Percentiles rank a stretch among this genome's conserved stretches.
Evolutionary conservation across 2,329 filamentous ascomycete genomes (phyloP).

Genomic region (Calonectria honghensis): DNA sequence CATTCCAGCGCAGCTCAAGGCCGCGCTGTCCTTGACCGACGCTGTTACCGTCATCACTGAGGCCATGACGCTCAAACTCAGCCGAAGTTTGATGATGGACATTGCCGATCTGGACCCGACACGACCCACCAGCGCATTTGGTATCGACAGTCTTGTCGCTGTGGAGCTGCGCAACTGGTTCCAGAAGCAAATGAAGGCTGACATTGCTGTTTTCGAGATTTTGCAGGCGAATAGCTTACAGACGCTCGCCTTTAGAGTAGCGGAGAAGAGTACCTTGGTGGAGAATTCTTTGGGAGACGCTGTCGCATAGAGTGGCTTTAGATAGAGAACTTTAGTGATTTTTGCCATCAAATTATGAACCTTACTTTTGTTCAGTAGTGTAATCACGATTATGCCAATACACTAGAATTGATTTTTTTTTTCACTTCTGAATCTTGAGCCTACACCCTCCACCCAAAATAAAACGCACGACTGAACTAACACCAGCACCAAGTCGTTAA

Average conservation of each 20-base stretch:
- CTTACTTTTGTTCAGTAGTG: not conserved
- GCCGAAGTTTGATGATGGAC: constrained; percentile 22
- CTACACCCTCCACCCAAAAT: too few species aligned
- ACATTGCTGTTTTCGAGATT: constrained; percentile 30
- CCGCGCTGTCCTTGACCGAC: not conserved
- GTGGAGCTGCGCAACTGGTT: constrained; percentile 36
- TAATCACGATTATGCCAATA: too few species aligned
- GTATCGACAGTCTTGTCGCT: constrained; percentile 29
- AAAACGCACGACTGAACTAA: too few species aligned
- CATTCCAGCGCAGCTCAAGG: constrained; percentile 1
- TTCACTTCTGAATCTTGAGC: too few species aligned
- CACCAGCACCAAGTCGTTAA: too few species aligned
- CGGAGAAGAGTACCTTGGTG: constrained; percentile 20
- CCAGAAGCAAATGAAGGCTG: constrained; percentile 28
- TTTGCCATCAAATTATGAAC: not conserved
- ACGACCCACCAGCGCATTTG: constrained; percentile 17
- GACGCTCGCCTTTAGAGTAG: constrained; percentile 8
- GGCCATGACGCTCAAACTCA: constrained; percentile 20
- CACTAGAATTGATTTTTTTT: too few species aligned
- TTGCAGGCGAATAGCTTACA: constrained; percentile 23
- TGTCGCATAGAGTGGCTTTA: not conserved
- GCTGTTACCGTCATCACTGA: constrained; percentile 9
- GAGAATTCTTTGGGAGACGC: not conserved
- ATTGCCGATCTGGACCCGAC: constrained; percentile 19
- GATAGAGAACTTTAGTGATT: not conserved